A percentile compares a stretch with the other conserved stretches of the same genome.
These are phyloP conservation scores for Symbiodinium natans DNA, from an alignment of 73 alveolate genomes.

Conservation along the genomic window DNA sequence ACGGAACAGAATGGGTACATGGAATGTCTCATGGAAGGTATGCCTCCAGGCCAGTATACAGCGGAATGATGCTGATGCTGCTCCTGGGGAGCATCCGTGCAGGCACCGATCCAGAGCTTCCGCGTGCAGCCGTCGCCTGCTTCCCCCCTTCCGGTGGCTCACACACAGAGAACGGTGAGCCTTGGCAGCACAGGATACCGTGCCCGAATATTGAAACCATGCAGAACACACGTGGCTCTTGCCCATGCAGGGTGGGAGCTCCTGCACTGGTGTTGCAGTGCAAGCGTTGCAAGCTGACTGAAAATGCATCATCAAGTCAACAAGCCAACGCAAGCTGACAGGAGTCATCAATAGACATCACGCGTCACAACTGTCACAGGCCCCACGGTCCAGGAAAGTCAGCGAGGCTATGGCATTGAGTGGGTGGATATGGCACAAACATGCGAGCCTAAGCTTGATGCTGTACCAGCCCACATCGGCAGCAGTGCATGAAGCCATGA, in stretches of 20 bases:
- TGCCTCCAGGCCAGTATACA: no score
- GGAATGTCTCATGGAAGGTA: no score
- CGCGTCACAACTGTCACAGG: not conserved
- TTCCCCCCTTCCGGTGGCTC: conserved; percentile 22
- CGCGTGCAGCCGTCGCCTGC: not conserved
- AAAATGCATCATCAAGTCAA: not conserved
- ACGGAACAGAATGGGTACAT: no score
- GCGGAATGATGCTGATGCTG: no score
- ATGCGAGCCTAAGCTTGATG: not conserved
- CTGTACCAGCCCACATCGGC: not conserved
- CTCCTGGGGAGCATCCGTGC: no score
- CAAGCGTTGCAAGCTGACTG: no score
- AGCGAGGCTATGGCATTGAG: not conserved
- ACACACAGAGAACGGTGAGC: not conserved
- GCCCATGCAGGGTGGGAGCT: not conserved
- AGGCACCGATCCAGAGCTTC: no score
- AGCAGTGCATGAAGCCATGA: no score
- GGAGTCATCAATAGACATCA: no score
- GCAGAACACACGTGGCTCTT: not conserved
- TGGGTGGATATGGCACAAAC: not conserved
- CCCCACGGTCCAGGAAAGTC: not conserved
- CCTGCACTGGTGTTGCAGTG: no score
- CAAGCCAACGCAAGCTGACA: not conserved
- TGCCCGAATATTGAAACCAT: no score
- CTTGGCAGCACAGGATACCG: not conserved